A percentile compares a stretch with the other conserved stretches of the same genome.
These are phyloP conservation scores for Yamadazyma dendronema DNA, from an alignment of 1,139 yeast genomes.

Conservation along the genomic window DNA sequence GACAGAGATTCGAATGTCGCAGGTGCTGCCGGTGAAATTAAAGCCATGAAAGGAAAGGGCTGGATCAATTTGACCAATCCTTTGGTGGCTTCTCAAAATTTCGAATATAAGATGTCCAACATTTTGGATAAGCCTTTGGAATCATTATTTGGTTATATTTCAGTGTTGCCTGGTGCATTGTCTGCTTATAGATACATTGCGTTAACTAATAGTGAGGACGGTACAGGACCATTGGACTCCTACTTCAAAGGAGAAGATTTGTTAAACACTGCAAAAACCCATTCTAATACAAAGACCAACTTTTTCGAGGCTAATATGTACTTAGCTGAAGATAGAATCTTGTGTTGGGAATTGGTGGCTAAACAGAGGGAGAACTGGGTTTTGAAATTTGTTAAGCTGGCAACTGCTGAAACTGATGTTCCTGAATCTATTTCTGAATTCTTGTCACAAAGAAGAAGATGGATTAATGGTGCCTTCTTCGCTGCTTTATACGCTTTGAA, in stretches of 20 bases:
- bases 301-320: constrained; percentile 97
- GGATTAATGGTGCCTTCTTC: constrained; percentile 97
- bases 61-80: constrained; percentile 84
- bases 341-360: constrained; percentile 96
- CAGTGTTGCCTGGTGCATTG: constrained; percentile 94
- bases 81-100: constrained; percentile 92
- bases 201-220: constrained; percentile 77
- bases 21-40: constrained; percentile 97
- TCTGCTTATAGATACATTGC: constrained; percentile 94
- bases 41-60: constrained; percentile 87
- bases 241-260: constrained; percentile 88
- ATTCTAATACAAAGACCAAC: constrained; percentile 49
- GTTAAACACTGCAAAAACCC: constrained; percentile 29
- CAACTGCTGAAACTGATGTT: constrained; percentile 96
- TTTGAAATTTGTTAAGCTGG: constrained; percentile 85
- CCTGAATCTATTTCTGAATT: constrained; percentile 91
- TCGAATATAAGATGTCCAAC: constrained; percentile 94
- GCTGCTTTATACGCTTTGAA: constrained; percentile 89
- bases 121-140: constrained; percentile 94
- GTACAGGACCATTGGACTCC: constrained; percentile 86
- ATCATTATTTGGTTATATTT: constrained; percentile 87
- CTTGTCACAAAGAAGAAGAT: constrained; percentile 91
- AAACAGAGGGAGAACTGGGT: constrained; percentile 88
- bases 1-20: constrained; percentile 95
- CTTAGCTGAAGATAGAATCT: constrained; percentile 92